Evolutionary conservation across 495 filamentous ascomycete genomes (phyloP).

Genomic region (Penicillium crystallinum): DNA sequence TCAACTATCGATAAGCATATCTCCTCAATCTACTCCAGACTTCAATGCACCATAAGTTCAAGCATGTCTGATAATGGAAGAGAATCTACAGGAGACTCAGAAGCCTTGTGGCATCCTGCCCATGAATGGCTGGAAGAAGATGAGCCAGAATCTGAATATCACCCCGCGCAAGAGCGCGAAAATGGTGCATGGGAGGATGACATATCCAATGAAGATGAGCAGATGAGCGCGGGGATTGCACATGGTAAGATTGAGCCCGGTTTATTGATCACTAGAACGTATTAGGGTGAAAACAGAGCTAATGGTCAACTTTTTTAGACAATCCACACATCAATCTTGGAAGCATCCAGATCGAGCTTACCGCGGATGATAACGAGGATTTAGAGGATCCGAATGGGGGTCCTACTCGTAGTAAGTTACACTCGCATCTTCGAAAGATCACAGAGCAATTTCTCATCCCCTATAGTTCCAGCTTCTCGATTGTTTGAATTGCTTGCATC

Average conservation of each 20-base stretch:
- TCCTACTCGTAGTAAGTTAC: conserved; percentile 8
- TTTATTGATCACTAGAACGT: conserved; percentile 16
- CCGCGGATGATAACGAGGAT: conserved; percentile 38
- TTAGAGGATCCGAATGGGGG: conserved; percentile 24
- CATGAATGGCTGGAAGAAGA: conserved; percentile 42
- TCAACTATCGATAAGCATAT: conserved; percentile 25
- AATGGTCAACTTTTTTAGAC: conserved; percentile 19
- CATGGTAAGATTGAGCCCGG: conserved; percentile 36
- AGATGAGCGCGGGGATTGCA: conserved; percentile 37
- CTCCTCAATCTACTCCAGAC: conserved; percentile 10
- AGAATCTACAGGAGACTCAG: conserved; percentile 1
- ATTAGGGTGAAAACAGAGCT: conserved; percentile 16
- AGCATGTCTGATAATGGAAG: conserved; percentile 3
- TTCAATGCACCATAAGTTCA: conserved; percentile 12
- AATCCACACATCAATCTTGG: conserved; percentile 30
- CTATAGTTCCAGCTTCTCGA: conserved; percentile 26
- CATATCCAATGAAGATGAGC: conserved; percentile 44
- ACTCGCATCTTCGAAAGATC: background rate
- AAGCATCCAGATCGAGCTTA: conserved; percentile 48
- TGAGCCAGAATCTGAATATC: conserved; percentile 17
- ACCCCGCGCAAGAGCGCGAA: conserved; percentile 13
- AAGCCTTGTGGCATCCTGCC: conserved; percentile 31
- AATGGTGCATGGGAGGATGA: conserved; percentile 20
- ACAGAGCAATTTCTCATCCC: conserved; percentile 1
- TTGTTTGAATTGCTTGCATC: conserved; percentile 35